Percentiles rank a stretch among this genome's conserved stretches.
These are phyloP conservation scores for Daldinia grandis DNA, from an alignment of 495 filamentous ascomycete genomes.

Conservation along the genomic window DNA sequence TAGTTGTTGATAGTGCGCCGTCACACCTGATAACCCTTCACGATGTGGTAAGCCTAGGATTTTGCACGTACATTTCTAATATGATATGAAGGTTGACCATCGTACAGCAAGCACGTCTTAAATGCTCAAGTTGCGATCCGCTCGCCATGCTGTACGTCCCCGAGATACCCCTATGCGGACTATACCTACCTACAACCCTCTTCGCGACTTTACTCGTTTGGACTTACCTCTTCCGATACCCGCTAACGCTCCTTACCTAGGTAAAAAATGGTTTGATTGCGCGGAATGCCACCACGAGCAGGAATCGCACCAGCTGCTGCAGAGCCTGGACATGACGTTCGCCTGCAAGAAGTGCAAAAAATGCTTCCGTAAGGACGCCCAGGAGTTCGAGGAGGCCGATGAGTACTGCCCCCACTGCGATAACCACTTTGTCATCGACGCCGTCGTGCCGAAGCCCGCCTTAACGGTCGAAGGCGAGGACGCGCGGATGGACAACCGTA, in stretches of 20 bases:
- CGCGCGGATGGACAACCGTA: constrained; percentile 80
- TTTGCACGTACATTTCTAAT: not conserved
- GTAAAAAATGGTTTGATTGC: constrained; percentile 98
- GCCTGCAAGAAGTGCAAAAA: constrained; percentile 99
- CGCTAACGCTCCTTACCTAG: constrained; percentile 51
- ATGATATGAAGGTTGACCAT: constrained; percentile 4
- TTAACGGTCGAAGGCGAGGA: constrained; percentile 91
- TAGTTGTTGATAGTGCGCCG: not conserved
- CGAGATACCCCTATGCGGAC: not conserved
- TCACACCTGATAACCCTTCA: constrained; percentile 2
- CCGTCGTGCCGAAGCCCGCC: constrained; percentile 78
- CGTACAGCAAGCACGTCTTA: constrained; percentile 85
- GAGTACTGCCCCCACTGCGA: constrained; percentile 99
- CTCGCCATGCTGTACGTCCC: constrained; percentile 84
- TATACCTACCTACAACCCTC: not conserved
- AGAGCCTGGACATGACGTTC: constrained; percentile 88
- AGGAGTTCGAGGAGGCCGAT: constrained; percentile 95
- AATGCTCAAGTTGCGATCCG: constrained; percentile 98
- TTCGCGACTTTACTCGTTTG: not conserved
- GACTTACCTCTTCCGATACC: not conserved
- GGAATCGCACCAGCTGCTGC: constrained; percentile 76
- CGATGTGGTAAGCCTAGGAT: constrained; percentile 40
- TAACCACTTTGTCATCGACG: constrained; percentile 95
- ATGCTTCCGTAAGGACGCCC: constrained; percentile 91
- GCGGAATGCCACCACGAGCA: constrained; percentile 90